These are phyloP conservation scores for Beta macrorhiza DNA, from an alignment of 179 eudicot species.

Conservation along the genomic window DNA sequence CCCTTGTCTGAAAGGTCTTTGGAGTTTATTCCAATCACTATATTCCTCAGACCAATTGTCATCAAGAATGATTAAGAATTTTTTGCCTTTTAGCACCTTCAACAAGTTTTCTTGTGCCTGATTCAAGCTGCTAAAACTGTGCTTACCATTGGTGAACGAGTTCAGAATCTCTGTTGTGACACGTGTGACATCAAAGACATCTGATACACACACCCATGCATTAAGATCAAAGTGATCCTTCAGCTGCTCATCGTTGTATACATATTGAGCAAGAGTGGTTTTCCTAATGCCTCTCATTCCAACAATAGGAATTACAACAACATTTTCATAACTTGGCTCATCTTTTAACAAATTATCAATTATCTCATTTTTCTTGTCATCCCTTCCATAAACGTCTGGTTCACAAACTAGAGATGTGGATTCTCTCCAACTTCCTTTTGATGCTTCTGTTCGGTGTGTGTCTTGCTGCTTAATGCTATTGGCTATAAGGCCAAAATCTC, in stretches of 20 bases:
- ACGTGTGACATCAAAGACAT: not conserved
- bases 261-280: no score
- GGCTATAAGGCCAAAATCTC: not conserved
- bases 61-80: no score
- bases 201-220: slow-evolving; percentile 13
- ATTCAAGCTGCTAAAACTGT: not conserved
- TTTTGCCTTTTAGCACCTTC: no score
- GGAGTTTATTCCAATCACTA: no score
- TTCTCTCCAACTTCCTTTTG: not conserved
- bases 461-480: not conserved
- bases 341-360: not conserved
- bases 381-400: no score
- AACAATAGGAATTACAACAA: no score
- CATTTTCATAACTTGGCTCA: no score
- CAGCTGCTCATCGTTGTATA: not conserved
- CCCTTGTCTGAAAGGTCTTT: no score
- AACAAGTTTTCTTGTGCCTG: slow-evolving; percentile 1
- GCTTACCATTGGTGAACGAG: not conserved
- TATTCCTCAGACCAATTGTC: no score
- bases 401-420: not conserved
- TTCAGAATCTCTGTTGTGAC: not conserved
- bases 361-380: not conserved
- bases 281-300: no score
- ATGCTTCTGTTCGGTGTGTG: not conserved
- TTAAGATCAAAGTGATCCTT: not conserved